These are phyloP conservation scores for Chaetomidium leptoderma DNA, from an alignment of 495 filamentous ascomycete species.

Conservation along the genomic window DNA sequence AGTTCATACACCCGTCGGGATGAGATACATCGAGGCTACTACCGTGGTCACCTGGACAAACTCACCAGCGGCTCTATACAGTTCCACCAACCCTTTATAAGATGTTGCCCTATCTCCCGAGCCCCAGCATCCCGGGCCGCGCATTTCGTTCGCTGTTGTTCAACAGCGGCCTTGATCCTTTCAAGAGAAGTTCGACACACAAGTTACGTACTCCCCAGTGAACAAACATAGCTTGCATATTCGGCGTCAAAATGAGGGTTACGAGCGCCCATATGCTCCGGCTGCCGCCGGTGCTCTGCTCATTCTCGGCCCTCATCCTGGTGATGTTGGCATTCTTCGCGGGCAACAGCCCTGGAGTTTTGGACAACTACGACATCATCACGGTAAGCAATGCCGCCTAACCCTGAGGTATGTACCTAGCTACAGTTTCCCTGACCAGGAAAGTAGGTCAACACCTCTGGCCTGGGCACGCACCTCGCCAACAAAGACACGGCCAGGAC, in stretches of 20 bases:
- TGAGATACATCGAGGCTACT: too few relatives aligned
- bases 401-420: background rate
- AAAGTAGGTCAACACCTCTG: conserved; percentile 59
- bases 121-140: too few relatives aligned
- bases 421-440: background rate
- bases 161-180: too few relatives aligned
- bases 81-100: too few relatives aligned
- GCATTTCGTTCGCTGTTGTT: too few relatives aligned
- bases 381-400: conserved; percentile 47
- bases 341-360: conserved; percentile 55
- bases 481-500: conserved; percentile 9
- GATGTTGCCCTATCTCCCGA: too few relatives aligned
- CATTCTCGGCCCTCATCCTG: conserved; percentile 59
- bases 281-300: background rate
- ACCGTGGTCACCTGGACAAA: too few relatives aligned
- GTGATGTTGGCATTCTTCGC: conserved; percentile 67
- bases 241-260: background rate
- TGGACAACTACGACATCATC: conserved; percentile 61
- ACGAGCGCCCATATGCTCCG: background rate
- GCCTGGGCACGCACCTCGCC: conserved; percentile 52
- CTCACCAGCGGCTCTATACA: too few relatives aligned
- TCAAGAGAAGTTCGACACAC: too few relatives aligned
- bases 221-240: background rate
- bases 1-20: too few relatives aligned
- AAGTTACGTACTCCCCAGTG: background rate